phyloP scores from a whole-genome alignment of 495 filamentous ascomycete genomes.

The Penicillium taxi region DNA sequence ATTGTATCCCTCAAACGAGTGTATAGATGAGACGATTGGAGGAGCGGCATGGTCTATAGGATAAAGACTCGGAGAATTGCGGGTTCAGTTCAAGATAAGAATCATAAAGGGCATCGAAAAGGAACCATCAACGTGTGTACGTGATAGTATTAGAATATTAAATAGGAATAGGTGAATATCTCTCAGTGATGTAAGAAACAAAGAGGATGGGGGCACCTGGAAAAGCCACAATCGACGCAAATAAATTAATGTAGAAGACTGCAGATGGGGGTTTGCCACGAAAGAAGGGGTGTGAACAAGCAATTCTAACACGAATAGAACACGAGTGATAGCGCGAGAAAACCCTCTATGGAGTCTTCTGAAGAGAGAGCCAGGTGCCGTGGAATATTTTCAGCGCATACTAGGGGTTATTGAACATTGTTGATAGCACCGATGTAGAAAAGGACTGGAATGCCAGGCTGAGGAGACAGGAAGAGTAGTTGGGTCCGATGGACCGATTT shows the following conservation, averaged over 20 bases:
- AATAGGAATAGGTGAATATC: not conserved
- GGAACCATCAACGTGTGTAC: not conserved
- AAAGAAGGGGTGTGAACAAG: conserved; percentile 16
- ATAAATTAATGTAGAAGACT: not conserved
- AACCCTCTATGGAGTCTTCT: too few relatives aligned
- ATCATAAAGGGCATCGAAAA: not conserved
- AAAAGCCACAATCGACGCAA: not conserved
- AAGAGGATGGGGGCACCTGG: too few relatives aligned
- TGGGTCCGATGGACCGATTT: too few relatives aligned
- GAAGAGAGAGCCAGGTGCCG: too few relatives aligned
- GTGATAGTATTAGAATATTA: not conserved
- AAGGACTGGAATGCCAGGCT: too few relatives aligned
- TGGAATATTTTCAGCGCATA: too few relatives aligned
- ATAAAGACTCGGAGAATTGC: not conserved
- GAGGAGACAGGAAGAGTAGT: too few relatives aligned
- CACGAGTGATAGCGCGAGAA: too few relatives aligned
- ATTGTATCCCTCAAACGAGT: conserved; percentile 26
- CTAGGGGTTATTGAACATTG: too few relatives aligned
- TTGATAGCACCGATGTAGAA: too few relatives aligned
- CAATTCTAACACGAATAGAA: too few relatives aligned
- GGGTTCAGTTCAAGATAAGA: conserved; percentile 1
- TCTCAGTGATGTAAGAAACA: too few relatives aligned
- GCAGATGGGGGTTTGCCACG: conserved; percentile 12
- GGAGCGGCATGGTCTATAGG: conserved; percentile 13
- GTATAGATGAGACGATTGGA: conserved; percentile 23